Percentiles rank a stretch among this genome's conserved stretches.
These are phyloP conservation scores for Pyrenochaeta sp. DNA, from an alignment of 2,329 filamentous ascomycete species.

Conservation along the genomic window DNA sequence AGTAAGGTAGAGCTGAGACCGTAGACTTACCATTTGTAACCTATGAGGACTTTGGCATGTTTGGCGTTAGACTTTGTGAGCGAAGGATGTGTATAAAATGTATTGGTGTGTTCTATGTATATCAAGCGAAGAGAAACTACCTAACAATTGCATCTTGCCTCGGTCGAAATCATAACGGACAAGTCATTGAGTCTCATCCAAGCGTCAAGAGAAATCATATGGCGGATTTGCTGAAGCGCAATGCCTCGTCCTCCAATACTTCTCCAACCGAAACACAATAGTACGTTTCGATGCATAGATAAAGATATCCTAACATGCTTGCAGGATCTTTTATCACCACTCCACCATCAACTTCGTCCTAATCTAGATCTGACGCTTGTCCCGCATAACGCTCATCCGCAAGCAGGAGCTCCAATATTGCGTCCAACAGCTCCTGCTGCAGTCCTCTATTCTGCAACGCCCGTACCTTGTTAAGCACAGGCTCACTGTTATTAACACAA, in stretches of 20 bases:
- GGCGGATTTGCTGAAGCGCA: too few relatives aligned
- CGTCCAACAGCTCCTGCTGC: conserved; percentile 39
- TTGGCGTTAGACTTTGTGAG: not conserved
- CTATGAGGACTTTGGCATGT: not conserved
- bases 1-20: conserved; percentile 31
- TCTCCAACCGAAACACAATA: too few relatives aligned
- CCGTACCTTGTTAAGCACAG: conserved; percentile 39
- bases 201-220: too few relatives aligned
- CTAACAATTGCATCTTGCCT: not conserved
- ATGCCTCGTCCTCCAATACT: too few relatives aligned
- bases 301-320: too few relatives aligned
- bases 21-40: conserved; percentile 7
- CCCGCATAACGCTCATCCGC: conserved; percentile 44
- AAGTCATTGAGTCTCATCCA: too few relatives aligned
- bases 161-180: too few relatives aligned
- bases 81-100: not conserved
- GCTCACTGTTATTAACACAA: conserved; percentile 35
- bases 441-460: conserved; percentile 39
- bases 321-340: too few relatives aligned
- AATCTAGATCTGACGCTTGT: conserved; percentile 6
- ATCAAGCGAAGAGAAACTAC: not conserved
- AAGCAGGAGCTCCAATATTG: conserved; percentile 44
- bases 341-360: too few relatives aligned
- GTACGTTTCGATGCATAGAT: too few relatives aligned
- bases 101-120: not conserved